phyloP scores from a whole-genome alignment of 1,284 basidiomycete genomes.

The Porogramme epimiltina region DNA sequence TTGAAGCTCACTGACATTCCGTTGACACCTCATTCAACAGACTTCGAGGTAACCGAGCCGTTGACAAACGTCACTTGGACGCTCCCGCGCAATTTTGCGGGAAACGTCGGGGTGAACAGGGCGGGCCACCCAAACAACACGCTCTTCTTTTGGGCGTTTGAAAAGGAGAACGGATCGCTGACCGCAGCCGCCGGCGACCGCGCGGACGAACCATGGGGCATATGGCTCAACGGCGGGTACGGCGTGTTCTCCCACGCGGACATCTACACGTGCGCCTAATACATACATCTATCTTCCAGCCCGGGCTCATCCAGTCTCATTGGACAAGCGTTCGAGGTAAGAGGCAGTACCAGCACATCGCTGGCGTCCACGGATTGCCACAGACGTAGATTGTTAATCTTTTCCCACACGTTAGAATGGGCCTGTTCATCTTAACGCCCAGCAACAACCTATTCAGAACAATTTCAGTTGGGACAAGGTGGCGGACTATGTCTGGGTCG shows the following conservation, averaged over 20 bases:
- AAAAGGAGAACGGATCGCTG: conserved; percentile 43
- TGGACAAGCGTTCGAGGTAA: conserved; percentile 49
- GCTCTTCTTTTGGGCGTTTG: conserved; percentile 73
- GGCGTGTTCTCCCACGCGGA: neutral
- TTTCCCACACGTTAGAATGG: neutral
- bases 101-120: conserved; percentile 67
- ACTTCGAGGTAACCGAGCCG: conserved; percentile 29
- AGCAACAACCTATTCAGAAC: neutral
- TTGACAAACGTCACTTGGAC: conserved; percentile 69
- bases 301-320: conserved; percentile 71
- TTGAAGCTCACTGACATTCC: too few species aligned
- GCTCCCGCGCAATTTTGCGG: conserved; percentile 60
- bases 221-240: conserved; percentile 72
- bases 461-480: conserved; percentile 24
- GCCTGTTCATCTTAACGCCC: neutral
- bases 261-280: too few species aligned
- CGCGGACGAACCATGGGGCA: conserved; percentile 56
- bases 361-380: neutral
- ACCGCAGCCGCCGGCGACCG: conserved; percentile 11
- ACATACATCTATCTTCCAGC: neutral
- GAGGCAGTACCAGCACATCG: neutral
- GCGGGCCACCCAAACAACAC: conserved; percentile 60
- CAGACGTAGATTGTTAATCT: conserved; percentile 40
- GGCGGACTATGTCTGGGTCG: conserved; percentile 70
- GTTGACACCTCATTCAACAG: too few species aligned